Base-by-base conservation (phyloP, 805 yeast species). In the Cyberlindnera bimundalis region DNA sequence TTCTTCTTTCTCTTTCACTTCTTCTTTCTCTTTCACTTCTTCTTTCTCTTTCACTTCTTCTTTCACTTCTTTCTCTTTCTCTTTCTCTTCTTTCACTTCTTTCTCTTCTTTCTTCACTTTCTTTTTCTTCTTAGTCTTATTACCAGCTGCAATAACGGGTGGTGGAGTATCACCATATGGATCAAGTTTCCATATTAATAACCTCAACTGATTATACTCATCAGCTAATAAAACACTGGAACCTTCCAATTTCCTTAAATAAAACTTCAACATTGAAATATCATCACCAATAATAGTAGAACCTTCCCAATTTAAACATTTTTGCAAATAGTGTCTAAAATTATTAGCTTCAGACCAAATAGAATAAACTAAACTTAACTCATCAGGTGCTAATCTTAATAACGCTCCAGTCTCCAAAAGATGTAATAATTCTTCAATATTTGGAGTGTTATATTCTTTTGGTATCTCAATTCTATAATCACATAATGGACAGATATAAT, bases 401-500 rank as follows among this genome's bases (percentile, higher is more conserved):
- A 39, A 21, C 2, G 48, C 33, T 2, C 67, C 67, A 17, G 48
- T 58, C 7, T 52, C 55, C 15, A 58, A 45, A 48, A 65, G 40
- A 1, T 35, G 42, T 14, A 53, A 53, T 9, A 69, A 32, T 13
- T 64, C 68, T 29, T 58, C 66, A 16, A 68, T 29, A 12, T 40
- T 56, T 3, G 71, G 71, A 23, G 66, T 51, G 36, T 50, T 38
- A 29, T 59, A 53, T 39, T 64, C 65, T 29, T 66, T 52, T 6
- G 60, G 60, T n/a, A 61, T 52, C 15, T 38, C 48, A 25, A 50
- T 37, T 24, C 59, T 56, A 43, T 55, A 57, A 51, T 74, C 76
- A 57, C 87, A 80, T 18, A 78, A 50, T 1, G 81, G 73, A 60
- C 87, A 80, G 12, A 69, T 58, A 48, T 70, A 80, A 10, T 64